These are phyloP conservation scores for Thermothelomyces thermophilus DNA, from an alignment of 2,329 filamentous ascomycete genomes.

Conservation along the genomic window DNA sequence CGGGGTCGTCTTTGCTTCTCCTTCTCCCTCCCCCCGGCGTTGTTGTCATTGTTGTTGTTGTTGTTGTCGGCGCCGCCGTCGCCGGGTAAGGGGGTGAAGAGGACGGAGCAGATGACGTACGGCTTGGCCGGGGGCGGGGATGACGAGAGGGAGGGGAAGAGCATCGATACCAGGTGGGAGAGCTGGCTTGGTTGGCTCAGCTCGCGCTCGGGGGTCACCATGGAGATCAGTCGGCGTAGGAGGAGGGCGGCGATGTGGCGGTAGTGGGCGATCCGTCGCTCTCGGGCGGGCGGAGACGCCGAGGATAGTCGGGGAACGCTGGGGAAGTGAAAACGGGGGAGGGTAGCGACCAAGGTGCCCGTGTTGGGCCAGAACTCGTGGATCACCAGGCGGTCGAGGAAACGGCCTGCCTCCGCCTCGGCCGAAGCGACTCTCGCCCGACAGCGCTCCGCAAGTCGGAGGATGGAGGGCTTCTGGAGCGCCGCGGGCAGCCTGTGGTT, in stretches of 20 bases:
- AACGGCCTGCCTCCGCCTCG: conserved; percentile 46
- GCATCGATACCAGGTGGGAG: conserved; percentile 38
- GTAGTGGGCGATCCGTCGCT: conserved; percentile 31
- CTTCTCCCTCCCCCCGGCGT: neutral
- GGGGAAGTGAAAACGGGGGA: conserved; percentile 33
- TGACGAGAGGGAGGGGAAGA: conserved; percentile 38
- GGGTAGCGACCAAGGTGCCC: conserved; percentile 41
- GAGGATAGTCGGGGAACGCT: conserved; percentile 18
- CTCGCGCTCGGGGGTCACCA: conserved; percentile 45
- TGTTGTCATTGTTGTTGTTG: neutral
- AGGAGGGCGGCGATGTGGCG: conserved; percentile 41
- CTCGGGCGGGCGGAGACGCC: conserved; percentile 21
- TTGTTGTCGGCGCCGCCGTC: too few species aligned
- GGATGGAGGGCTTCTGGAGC: conserved; percentile 57
- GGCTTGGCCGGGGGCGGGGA: conserved; percentile 23
- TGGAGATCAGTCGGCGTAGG: conserved; percentile 42
- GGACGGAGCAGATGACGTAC: conserved; percentile 43
- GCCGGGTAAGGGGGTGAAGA: conserved; percentile 34
- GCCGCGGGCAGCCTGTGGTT: conserved; percentile 59
- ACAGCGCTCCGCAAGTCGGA: conserved; percentile 52
- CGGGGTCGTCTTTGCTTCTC: conserved; percentile 6
- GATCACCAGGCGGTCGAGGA: conserved; percentile 46
- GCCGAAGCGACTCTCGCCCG: conserved; percentile 37
- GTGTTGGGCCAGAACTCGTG: conserved; percentile 41
- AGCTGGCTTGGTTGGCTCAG: conserved; percentile 38